Percentiles rank a stretch among this genome's conserved stretches.
phyloP scores from a whole-genome alignment of 2,329 filamentous ascomycete genomes.

The Apiospora pterosperma region DNA sequence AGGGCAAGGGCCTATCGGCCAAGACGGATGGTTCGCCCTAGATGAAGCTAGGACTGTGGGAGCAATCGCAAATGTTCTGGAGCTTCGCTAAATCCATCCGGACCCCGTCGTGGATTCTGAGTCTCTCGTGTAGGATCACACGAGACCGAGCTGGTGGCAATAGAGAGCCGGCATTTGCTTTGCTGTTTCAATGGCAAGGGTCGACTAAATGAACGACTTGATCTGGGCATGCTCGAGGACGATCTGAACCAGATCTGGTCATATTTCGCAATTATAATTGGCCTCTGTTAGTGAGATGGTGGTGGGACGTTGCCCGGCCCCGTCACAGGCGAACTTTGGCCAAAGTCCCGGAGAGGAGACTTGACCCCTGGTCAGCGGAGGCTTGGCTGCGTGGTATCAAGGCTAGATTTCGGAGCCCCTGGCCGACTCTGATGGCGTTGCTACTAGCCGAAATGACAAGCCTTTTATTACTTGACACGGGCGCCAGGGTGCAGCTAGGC shows the following conservation, averaged over 20 bases:
- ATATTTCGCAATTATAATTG: background rate
- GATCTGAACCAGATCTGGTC: background rate
- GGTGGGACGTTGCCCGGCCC: background rate
- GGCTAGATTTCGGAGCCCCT: background rate
- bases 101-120: background rate
- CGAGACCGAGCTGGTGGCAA: background rate
- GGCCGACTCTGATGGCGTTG: background rate
- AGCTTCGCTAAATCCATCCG: background rate
- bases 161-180: background rate
- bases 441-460: background rate
- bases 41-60: background rate
- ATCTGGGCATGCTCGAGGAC: background rate
- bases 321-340: background rate
- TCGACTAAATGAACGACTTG: background rate
- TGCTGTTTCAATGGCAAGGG: background rate
- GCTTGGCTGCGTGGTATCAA: slow-evolving; percentile 1
- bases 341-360: background rate
- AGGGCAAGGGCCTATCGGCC: background rate
- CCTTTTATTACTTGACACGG: background rate
- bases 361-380: background rate
- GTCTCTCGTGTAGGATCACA: background rate
- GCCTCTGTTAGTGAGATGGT: background rate
- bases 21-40: background rate
- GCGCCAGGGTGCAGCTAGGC: background rate
- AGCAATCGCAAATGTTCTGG: background rate